Percentiles rank a stretch among this genome's conserved stretches.
These are phyloP conservation scores for Fusarium drepaniforme DNA, from an alignment of 2,329 filamentous ascomycete species.

Conservation along the genomic window DNA sequence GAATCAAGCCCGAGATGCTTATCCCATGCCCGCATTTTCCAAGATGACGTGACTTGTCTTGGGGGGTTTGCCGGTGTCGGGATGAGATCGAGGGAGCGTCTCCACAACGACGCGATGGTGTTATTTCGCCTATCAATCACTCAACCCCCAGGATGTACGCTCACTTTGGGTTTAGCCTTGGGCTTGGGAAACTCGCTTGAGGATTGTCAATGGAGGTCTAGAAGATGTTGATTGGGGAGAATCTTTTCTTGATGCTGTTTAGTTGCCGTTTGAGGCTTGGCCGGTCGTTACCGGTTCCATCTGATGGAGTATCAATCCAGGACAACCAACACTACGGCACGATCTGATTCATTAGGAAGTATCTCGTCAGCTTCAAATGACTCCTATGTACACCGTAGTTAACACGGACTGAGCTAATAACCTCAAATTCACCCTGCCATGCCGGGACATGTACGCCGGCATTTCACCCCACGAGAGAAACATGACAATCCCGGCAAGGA, in stretches of 20 bases:
- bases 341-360: background rate
- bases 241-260: background rate
- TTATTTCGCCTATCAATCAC: conserved; percentile 45
- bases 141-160: conserved; percentile 25
- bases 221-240: conserved; percentile 3
- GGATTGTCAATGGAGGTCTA: background rate
- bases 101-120: conserved; percentile 41
- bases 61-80: conserved; percentile 32
- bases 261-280: background rate
- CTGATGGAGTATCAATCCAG: background rate
- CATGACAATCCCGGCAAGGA: background rate
- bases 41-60: conserved; percentile 34
- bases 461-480: background rate
- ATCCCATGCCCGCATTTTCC: conserved; percentile 33
- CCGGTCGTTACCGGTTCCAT: background rate
- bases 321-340: background rate
- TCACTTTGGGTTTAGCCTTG: conserved; percentile 3
- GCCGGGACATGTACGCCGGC: background rate
- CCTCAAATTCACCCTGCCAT: background rate
- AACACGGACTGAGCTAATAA: background rate
- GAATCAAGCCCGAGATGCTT: conserved; percentile 34
- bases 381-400: background rate
- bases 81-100: conserved; percentile 18
- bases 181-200: background rate
- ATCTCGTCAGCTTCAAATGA: background rate